Percentiles rank a stretch among this genome's conserved stretches.
These are phyloP conservation scores for Daedaleopsis nitida DNA, from an alignment of 768 basidiomycete genomes.

Conservation along the genomic window DNA sequence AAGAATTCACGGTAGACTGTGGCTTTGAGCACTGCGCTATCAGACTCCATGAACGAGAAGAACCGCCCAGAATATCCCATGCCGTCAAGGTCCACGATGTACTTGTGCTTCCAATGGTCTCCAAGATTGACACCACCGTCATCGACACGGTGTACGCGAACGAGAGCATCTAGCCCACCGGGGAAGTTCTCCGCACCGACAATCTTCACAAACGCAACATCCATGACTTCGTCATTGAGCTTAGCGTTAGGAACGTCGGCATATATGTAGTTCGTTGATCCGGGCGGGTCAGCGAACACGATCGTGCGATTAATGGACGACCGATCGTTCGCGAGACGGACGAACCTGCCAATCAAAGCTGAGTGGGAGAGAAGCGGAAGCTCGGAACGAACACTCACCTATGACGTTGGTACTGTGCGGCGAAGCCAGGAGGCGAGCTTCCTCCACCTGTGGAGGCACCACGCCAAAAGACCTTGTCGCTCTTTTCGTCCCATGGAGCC, in stretches of 20 bases:
- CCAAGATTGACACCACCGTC: constrained; percentile 79
- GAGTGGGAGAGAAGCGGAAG: constrained; percentile 1
- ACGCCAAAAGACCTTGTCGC: constrained; percentile 89
- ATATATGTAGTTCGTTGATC: constrained; percentile 57
- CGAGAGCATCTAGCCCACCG: constrained; percentile 68
- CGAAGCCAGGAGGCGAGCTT: constrained; percentile 80
- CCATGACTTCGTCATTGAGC: constrained; percentile 83
- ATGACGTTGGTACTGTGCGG: constrained; percentile 84
- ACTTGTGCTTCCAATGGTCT: constrained; percentile 89
- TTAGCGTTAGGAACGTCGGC: constrained; percentile 56
- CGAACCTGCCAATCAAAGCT: constrained; percentile 46
- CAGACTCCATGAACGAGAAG: constrained; percentile 81
- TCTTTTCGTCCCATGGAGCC: constrained; percentile 83
- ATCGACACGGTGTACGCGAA: constrained; percentile 65
- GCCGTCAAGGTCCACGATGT: constrained; percentile 89
- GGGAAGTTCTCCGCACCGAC: constrained; percentile 74
- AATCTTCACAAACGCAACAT: constrained; percentile 81
- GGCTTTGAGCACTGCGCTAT: constrained; percentile 87
- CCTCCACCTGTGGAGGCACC: constrained; percentile 97
- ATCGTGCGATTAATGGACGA: constrained; percentile 59
- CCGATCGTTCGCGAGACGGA: constrained; percentile 73
- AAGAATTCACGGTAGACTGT: constrained; percentile 93
- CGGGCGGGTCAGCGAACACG: constrained; percentile 68
- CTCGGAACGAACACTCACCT: constrained; percentile 45
- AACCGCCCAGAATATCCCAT: constrained; percentile 95